These are phyloP conservation scores for Trichosanthes cucumerina DNA, from an alignment of 306 rosid species.

Conservation along the genomic window DNA sequence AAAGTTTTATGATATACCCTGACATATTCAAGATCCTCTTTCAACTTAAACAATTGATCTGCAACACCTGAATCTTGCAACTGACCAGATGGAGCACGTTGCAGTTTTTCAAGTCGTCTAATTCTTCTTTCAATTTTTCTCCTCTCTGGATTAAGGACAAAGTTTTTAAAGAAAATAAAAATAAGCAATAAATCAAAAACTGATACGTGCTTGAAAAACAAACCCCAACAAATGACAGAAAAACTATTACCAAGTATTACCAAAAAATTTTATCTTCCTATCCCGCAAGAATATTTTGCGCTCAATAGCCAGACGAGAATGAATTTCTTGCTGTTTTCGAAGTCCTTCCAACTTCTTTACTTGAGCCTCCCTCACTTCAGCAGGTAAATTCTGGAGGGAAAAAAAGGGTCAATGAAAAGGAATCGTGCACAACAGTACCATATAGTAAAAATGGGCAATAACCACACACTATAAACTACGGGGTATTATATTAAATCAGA, in stretches of 20 bases:
- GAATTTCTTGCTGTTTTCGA: conserved; percentile 89
- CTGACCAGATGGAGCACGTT: conserved; percentile 59
- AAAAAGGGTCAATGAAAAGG: not conserved
- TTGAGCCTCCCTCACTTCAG: conserved; percentile 66
- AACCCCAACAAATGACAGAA: not conserved
- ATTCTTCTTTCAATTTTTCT: conserved; percentile 85
- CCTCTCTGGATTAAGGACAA: conserved; percentile 44
- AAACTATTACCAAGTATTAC: conserved; percentile 20
- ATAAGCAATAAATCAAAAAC: not conserved
- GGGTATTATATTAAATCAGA: not conserved
- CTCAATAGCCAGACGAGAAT: conserved; percentile 69
- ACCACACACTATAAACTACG: not conserved
- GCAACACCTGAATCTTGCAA: conserved; percentile 42
- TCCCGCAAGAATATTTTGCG: conserved; percentile 74
- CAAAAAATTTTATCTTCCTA: conserved; percentile 85
- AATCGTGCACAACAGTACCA: not conserved
- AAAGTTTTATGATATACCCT: conserved; percentile 36
- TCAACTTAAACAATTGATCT: conserved; percentile 65
- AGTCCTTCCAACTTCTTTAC: conserved; percentile 66
- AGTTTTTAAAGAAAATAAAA: not conserved
- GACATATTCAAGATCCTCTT: conserved; percentile 90
- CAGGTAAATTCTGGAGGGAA: conserved; percentile 43
- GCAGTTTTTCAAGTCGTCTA: conserved; percentile 77
- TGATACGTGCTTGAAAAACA: not conserved
- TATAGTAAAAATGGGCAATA: not conserved